phyloP scores from a whole-genome alignment of 768 basidiomycete genomes.

The Boletales sp. region DNA sequence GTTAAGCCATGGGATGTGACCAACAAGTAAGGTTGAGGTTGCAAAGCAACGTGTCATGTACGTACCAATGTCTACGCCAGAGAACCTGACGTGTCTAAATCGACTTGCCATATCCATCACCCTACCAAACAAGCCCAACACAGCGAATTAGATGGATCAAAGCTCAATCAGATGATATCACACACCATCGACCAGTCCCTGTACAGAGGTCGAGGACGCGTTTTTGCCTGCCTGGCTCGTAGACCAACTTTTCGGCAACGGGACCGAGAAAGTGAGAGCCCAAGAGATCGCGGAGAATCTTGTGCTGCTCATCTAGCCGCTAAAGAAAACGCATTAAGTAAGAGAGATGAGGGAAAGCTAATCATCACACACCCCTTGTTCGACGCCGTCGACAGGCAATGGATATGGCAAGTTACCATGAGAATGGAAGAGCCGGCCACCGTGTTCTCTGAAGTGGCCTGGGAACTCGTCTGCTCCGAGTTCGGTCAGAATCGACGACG shows the following conservation, averaged over 20 bases:
- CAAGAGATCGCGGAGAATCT: conserved; percentile 45
- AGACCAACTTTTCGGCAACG: conserved; percentile 48
- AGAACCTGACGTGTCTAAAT: conserved; percentile 63
- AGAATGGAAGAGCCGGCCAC: conserved; percentile 67
- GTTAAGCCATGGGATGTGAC: conserved; percentile 2
- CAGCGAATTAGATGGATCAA: conserved; percentile 15
- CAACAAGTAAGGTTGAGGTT: conserved; percentile 11
- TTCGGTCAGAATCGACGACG: conserved; percentile 44
- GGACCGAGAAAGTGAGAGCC: conserved; percentile 61
- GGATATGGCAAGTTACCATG: conserved; percentile 62
- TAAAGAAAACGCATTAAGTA: conserved; percentile 22
- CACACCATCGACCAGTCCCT: conserved; percentile 71
- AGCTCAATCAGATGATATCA: conserved; percentile 17
- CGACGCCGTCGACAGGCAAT: conserved; percentile 66
- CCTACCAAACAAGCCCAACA: conserved; percentile 40
- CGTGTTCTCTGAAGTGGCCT: conserved; percentile 52
- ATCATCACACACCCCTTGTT: conserved; percentile 54
- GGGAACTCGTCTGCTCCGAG: conserved; percentile 54
- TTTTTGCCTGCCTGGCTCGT: conserved; percentile 38
- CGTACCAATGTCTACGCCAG: conserved; percentile 76
- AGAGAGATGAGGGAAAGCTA: neutral
- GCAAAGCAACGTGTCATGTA: conserved; percentile 13
- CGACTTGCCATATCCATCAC: conserved; percentile 66
- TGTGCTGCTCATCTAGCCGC: conserved; percentile 54
- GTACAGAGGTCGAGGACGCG: conserved; percentile 73